phyloP scores from a whole-genome alignment of 495 filamentous ascomycete species.

The Thozetella sp. region DNA sequence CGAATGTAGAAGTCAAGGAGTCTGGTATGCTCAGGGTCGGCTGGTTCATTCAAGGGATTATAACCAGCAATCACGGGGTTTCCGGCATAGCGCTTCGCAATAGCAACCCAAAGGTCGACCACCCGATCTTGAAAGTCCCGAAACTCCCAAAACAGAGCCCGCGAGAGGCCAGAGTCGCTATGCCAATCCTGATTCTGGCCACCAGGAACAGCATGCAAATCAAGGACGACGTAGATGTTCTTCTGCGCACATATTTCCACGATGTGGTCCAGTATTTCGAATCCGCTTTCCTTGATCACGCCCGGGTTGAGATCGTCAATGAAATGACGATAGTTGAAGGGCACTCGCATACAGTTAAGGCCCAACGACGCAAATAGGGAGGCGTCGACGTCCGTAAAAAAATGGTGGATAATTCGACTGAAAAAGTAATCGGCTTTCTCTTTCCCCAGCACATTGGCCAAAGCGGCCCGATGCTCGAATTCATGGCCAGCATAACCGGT shows the following conservation, averaged over 20 bases:
- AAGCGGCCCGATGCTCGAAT: constrained; percentile 53
- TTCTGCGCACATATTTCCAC: constrained; percentile 57
- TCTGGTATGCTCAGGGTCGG: constrained; percentile 56
- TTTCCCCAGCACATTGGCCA: constrained; percentile 54
- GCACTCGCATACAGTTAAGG: constrained; percentile 64
- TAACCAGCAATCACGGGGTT: constrained; percentile 61
- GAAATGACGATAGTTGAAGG: constrained; percentile 68
- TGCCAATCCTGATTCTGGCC: constrained; percentile 72
- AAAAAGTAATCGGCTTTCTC: constrained; percentile 50
- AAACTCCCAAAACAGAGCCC: constrained; percentile 66
- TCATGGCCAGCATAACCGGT: constrained; percentile 68
- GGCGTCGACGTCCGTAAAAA: constrained; percentile 60
- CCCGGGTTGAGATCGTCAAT: constrained; percentile 65
- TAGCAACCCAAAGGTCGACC: constrained; percentile 60
- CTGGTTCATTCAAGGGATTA: constrained; percentile 68
- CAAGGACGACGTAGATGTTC: constrained; percentile 62
- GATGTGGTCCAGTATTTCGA: constrained; percentile 61
- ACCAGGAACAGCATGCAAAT: constrained; percentile 65
- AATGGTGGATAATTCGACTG: constrained; percentile 30
- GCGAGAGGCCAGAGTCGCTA: constrained; percentile 52
- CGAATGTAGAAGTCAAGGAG: constrained; percentile 59
- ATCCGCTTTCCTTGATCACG: constrained; percentile 57
- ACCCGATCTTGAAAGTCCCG: constrained; percentile 63
- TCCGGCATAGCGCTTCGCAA: constrained; percentile 56
- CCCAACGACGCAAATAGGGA: constrained; percentile 59